Conservation (phyloP, 2,329 filamentous ascomycete genomes). For the Ilyonectria robusta region DNA sequence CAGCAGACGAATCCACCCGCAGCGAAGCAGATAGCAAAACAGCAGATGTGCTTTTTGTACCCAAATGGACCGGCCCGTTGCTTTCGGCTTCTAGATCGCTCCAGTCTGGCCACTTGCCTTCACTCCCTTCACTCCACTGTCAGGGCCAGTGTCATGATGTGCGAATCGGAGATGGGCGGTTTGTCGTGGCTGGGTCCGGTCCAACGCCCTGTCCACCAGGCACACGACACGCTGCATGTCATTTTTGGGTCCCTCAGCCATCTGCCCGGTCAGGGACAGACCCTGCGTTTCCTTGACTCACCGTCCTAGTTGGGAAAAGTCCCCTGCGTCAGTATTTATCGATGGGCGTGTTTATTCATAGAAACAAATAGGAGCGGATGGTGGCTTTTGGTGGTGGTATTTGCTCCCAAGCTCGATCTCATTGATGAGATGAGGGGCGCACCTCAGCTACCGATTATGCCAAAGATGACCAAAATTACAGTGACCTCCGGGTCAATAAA, state of each 20-base stretch:
- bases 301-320: background rate
- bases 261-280: background rate
- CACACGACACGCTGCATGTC: constrained; percentile 37
- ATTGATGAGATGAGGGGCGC: background rate
- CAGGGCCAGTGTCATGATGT: constrained; percentile 1
- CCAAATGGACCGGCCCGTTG: background rate
- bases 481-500: too few relatives aligned
- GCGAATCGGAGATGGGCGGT: constrained; percentile 37
- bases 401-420: background rate
- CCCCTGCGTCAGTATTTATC: too few relatives aligned
- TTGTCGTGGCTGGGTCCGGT: constrained; percentile 38
- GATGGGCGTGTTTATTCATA: too few relatives aligned
- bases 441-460: background rate
- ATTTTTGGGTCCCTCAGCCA: constrained; percentile 5
- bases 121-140: constrained; percentile 18
- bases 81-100: background rate
- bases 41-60: constrained; percentile 7
- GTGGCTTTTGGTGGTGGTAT: background rate
- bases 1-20: constrained; percentile 10
- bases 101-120: constrained; percentile 10
- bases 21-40: background rate
- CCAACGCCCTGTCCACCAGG: constrained; percentile 23
- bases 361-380: background rate
- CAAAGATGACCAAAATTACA: too few relatives aligned
- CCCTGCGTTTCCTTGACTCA: constrained; percentile 29